Percentiles rank a stretch among this genome's conserved stretches.
These are phyloP conservation scores for Biscogniauxia marginata DNA, from an alignment of 2,329 filamentous ascomycete species.

Conservation along the genomic window DNA sequence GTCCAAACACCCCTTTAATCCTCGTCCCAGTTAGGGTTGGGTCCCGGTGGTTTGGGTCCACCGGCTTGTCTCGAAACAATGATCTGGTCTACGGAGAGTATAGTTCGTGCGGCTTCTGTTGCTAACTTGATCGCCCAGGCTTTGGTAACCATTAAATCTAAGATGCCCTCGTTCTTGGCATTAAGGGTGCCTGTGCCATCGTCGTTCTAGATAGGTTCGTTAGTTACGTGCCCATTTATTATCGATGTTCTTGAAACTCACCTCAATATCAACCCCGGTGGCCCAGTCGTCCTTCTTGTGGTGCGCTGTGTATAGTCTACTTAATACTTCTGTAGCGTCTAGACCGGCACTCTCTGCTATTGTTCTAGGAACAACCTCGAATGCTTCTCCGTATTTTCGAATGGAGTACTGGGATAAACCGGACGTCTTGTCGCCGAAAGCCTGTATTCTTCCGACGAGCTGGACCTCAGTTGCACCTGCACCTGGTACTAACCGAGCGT, in stretches of 20 bases:
- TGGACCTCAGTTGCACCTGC: slow-evolving; percentile 94
- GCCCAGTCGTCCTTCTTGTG: slow-evolving; percentile 85
- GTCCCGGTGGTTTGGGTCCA: slow-evolving; percentile 93
- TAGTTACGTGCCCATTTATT: slow-evolving; percentile 12
- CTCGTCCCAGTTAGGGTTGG: slow-evolving; percentile 76
- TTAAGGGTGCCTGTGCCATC: slow-evolving; percentile 80
- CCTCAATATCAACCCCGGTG: slow-evolving; percentile 91
- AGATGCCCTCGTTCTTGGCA: slow-evolving; percentile 81
- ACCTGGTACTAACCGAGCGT: slow-evolving; percentile 85
- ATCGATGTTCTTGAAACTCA: slow-evolving; percentile 33
- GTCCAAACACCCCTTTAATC: slow-evolving; percentile 42
- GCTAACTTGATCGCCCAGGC: slow-evolving; percentile 96
- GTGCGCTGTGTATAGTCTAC: slow-evolving; percentile 89
- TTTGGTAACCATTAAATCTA: slow-evolving; percentile 90
- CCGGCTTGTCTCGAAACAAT: slow-evolving; percentile 97
- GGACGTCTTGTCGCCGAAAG: slow-evolving; percentile 86
- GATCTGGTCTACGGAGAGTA: slow-evolving; percentile 96
- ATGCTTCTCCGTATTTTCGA: slow-evolving; percentile 95
- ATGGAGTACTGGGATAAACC: slow-evolving; percentile 95
- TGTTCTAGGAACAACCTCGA: slow-evolving; percentile 92
- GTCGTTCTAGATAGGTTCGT: slow-evolving; percentile 55
- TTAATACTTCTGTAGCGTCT: slow-evolving; percentile 95
- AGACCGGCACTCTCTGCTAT: slow-evolving; percentile 93
- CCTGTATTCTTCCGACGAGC: slow-evolving; percentile 87
- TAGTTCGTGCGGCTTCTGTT: slow-evolving; percentile 89